Base-by-base conservation (phyloP, 768 basidiomycete genomes). In the Tubosaeta sp. region DNA sequence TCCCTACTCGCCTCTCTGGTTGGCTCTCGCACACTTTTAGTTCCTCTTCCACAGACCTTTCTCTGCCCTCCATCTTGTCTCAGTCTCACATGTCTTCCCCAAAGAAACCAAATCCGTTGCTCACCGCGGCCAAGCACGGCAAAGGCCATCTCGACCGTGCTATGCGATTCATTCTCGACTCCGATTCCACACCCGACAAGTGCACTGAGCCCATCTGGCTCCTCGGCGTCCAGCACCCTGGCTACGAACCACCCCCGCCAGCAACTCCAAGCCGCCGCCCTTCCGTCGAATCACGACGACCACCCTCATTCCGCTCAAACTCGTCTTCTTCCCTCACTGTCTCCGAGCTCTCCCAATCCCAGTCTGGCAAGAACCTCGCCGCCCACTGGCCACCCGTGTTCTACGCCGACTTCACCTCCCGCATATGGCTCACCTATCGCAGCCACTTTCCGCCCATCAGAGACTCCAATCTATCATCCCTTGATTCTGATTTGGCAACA, bases 401-500 rank as follows among this genome's bases (percentile, higher is more conserved):
- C 65, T 93, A 94, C 62, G 75, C 79, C 12, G 94, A 97, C 70
- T 97, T 95, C 67, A 84, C 84, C 0, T 90, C 90, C 1, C 76
- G 87, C 6, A 76, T 96, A 45, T 96, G 92, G 87, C 77, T 94
- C 39, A 95, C 94, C 0, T 98, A 98, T 70, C 88, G 94, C 21
- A 84, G 84, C 2, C 86, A 92, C 35, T 95, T 94, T 55, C 58
- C 81, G 0, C 86, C 91, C 3, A 94, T 98, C 59, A 75, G 83
- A 38, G 86, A 91, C 64, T 75, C 74, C 0, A 69, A 75, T 18
- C 70, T 82, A 16, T 62, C 74, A 6, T 64, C 71, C 3, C 70
- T 79, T 35, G 74, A 77, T 10, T 61, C 59, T 11, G 73, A 71
- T 44, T 47, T 63, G n/a, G 59, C 58, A 13, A 64, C 55, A 19